Evolutionary conservation across 768 basidiomycete species (phyloP).

Genomic region (Agrocybe pediades): DNA sequence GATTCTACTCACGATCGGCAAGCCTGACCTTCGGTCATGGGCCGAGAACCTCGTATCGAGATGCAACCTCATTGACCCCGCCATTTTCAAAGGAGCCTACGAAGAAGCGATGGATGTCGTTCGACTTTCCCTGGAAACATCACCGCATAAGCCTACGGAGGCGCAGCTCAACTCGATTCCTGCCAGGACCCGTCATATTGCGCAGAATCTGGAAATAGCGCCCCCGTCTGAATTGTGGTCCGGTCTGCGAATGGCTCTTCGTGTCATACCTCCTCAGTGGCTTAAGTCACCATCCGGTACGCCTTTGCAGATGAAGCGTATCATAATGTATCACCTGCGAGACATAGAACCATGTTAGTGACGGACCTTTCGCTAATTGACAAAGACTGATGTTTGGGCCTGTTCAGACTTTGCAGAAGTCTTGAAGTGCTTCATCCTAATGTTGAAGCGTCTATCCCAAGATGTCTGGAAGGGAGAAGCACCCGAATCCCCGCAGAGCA

Average conservation of each 20-base stretch:
- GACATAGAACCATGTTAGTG: conserved; percentile 19
- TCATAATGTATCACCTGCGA: conserved; percentile 55
- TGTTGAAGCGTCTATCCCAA: conserved; percentile 57
- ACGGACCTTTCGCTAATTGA: conserved; percentile 39
- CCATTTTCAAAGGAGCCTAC: conserved; percentile 52
- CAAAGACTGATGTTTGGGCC: background rate
- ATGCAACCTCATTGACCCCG: conserved; percentile 46
- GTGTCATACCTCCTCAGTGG: conserved; percentile 51
- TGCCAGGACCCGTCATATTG: conserved; percentile 26
- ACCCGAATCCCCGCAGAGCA: conserved; percentile 71
- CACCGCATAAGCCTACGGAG: background rate
- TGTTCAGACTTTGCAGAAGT: conserved; percentile 59
- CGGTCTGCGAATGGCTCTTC: conserved; percentile 43
- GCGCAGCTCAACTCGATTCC: background rate
- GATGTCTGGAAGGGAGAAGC: conserved; percentile 71
- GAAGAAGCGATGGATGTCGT: conserved; percentile 40
- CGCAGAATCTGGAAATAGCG: conserved; percentile 29
- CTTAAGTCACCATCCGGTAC: conserved; percentile 32
- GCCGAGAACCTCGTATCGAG: conserved; percentile 48
- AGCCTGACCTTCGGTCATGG: conserved; percentile 57
- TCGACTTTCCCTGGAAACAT: conserved; percentile 34
- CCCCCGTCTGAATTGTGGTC: conserved; percentile 50
- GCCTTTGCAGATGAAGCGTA: conserved; percentile 46
- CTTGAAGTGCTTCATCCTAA: conserved; percentile 56
- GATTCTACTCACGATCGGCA: conserved; percentile 55